These are phyloP conservation scores for Lentinula guzmanii DNA, from an alignment of 768 basidiomycete species.

Conservation along the genomic window DNA sequence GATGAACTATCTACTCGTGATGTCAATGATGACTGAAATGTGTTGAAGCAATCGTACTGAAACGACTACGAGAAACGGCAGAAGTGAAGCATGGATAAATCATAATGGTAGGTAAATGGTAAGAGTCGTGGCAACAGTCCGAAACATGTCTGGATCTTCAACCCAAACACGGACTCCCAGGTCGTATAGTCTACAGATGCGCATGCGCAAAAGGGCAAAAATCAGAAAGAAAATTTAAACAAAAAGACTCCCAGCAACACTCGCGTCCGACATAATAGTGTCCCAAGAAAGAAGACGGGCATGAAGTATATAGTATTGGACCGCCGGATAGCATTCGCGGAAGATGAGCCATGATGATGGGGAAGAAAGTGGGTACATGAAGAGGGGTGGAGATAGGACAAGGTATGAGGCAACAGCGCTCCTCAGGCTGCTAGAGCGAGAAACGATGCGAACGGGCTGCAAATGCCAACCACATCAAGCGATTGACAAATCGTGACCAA, in stretches of 20 bases:
- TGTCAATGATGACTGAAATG: not conserved
- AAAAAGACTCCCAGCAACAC: not conserved
- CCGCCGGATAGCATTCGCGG: not conserved
- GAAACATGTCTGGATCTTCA: not conserved
- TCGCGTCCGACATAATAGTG: not conserved
- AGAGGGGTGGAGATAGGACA: not conserved
- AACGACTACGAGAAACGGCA: not conserved
- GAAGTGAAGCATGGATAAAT: conserved; percentile 1
- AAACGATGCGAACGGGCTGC: not conserved
- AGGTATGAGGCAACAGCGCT: not conserved
- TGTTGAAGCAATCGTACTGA: not conserved
- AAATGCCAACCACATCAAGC: not conserved
- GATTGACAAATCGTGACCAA: not conserved
- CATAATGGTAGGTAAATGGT: not conserved
- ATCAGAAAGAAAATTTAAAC: not conserved
- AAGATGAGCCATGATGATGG: not conserved
- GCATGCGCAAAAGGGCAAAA: conserved; percentile 2
- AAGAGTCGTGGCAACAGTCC: not conserved
- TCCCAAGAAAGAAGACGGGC: not conserved
- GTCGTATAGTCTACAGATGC: conserved; percentile 3
- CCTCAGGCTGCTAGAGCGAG: conserved; percentile 4
- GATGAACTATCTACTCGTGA: conserved; percentile 3
- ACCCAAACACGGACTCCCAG: not conserved
- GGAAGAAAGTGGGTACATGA: not conserved
- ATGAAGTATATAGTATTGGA: not conserved